Evolutionary conservation across 108 stramenopile genomes (phyloP).

Genomic region (Fragilariopsis cylindrus): DNA sequence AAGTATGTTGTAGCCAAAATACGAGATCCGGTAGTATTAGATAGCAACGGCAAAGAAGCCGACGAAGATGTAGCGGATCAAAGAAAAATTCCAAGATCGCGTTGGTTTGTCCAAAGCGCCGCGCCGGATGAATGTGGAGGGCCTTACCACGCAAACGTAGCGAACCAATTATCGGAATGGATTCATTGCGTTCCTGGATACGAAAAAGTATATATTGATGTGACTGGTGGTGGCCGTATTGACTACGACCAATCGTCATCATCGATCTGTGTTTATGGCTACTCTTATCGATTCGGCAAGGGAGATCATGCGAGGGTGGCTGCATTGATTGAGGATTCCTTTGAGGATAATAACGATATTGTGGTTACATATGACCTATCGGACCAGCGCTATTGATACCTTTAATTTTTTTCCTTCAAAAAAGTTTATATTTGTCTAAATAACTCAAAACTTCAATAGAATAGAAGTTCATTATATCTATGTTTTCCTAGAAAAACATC

Average conservation of each 20-base stretch:
- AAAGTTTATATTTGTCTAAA: too few species aligned
- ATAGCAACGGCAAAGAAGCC: not conserved
- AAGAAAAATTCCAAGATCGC: not conserved
- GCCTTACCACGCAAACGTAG: conserved; percentile 77
- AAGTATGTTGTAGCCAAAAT: conserved; percentile 70
- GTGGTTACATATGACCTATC: conserved; percentile 1
- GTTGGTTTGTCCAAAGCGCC: conserved; percentile 73
- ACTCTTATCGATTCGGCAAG: conserved; percentile 66
- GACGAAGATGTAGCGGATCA: not conserved
- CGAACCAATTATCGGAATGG: conserved; percentile 48
- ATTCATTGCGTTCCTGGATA: conserved; percentile 45
- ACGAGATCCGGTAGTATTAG: not conserved
- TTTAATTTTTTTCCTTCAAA: too few species aligned
- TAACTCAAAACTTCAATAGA: too few species aligned
- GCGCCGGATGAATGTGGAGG: conserved; percentile 70
- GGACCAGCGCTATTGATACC: conserved; percentile 7
- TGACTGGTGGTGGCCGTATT: conserved; percentile 76
- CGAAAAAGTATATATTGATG: conserved; percentile 22
- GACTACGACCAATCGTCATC: conserved; percentile 37
- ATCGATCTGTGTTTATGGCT: conserved; percentile 61
- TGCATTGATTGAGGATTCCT: conserved; percentile 24
- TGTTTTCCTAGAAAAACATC: too few species aligned
- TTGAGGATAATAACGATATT: not conserved
- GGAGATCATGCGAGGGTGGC: conserved; percentile 48
- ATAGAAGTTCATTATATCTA: too few species aligned